phyloP scores from a whole-genome alignment of 2,329 filamentous ascomycete species.

The Alternaria sp. region DNA sequence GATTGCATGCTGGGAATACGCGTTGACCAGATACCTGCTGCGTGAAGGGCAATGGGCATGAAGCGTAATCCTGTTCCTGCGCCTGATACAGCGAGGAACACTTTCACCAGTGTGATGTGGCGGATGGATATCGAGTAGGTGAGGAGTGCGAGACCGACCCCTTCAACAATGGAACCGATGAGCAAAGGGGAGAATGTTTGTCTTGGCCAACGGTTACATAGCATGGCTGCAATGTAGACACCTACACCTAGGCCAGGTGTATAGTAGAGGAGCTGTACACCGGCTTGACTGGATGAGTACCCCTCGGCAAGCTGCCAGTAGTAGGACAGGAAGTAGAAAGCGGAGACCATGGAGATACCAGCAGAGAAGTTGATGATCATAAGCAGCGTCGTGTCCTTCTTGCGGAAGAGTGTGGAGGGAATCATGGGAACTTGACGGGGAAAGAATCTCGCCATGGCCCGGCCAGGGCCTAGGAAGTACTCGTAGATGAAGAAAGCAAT shows the following conservation, averaged over 20 bases:
- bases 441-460: slow-evolving; percentile 57
- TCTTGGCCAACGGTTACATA: slow-evolving; percentile 68
- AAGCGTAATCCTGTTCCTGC: slow-evolving; percentile 70
- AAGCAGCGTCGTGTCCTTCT: slow-evolving; percentile 68
- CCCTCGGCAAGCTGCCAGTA: slow-evolving; percentile 71
- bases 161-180: slow-evolving; percentile 58
- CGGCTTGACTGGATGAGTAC: slow-evolving; percentile 54
- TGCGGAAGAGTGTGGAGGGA: slow-evolving; percentile 65
- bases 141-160: slow-evolving; percentile 66
- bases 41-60: slow-evolving; percentile 71
- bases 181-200: slow-evolving; percentile 69
- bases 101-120: slow-evolving; percentile 63
- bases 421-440: slow-evolving; percentile 69
- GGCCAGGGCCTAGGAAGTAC: slow-evolving; percentile 62
- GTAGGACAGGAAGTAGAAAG: slow-evolving; percentile 73
- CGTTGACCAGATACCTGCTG: slow-evolving; percentile 67
- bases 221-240: slow-evolving; percentile 64
- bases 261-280: slow-evolving; percentile 68
- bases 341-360: slow-evolving; percentile 63
- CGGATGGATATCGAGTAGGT: slow-evolving; percentile 64
- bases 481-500: slow-evolving; percentile 61
- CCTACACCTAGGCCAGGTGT: slow-evolving; percentile 69
- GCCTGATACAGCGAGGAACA: slow-evolving; percentile 72
- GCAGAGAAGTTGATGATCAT: slow-evolving; percentile 68
- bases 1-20: slow-evolving; percentile 67